Base-by-base conservation (phyloP, 1,139 yeast species). In the Kluyveromyces sp. region DNA sequence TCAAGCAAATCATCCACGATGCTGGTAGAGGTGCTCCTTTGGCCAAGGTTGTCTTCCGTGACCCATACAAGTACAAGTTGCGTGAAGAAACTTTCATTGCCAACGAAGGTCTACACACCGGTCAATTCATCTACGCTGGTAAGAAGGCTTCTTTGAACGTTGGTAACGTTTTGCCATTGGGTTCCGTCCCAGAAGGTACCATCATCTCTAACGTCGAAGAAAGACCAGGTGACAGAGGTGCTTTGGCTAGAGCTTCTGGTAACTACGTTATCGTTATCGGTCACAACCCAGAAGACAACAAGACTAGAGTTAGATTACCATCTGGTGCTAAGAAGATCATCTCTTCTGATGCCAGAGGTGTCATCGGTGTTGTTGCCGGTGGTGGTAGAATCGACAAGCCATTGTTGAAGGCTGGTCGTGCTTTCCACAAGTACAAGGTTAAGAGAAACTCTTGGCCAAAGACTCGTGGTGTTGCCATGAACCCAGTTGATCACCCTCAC, bases 11-110 rank as follows among this genome's bases (percentile, higher is more conserved):
- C 77, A 79, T 92, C 77, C 98, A 92, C 81, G 98, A 92, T 72
- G 94, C 98, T 69, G 98, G 98, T 75, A 85, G 98, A 78, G 98
- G 98, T 81, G 98, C 98, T 73, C 98, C 98, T 72, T 83, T 92
- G 71, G 98, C 97, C 69, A 90, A 87, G 81, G 96, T 92, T 73
- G 92, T 79, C 61, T 92, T 92, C 97, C 88, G 97, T 75, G 97
- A 92, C 76, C 97, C 98, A 75, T 90, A 92, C 95, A 87, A 80
- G 79, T 90, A 84, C 88, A 90, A 83, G 80, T 78, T 84, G 75
- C 89, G 95, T 79, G 96, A 88, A 75, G 97, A 92, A 80, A 90
- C 94, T 68, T 90, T 92, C 81, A 87, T 92, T 71, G 98, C 98
- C 70, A 90, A 89, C 79, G 98, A 92, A 79, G 97, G 97, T 81